Conservation (phyloP, 2,329 filamentous ascomycete genomes). For the Fusarium paranaense region DNA sequence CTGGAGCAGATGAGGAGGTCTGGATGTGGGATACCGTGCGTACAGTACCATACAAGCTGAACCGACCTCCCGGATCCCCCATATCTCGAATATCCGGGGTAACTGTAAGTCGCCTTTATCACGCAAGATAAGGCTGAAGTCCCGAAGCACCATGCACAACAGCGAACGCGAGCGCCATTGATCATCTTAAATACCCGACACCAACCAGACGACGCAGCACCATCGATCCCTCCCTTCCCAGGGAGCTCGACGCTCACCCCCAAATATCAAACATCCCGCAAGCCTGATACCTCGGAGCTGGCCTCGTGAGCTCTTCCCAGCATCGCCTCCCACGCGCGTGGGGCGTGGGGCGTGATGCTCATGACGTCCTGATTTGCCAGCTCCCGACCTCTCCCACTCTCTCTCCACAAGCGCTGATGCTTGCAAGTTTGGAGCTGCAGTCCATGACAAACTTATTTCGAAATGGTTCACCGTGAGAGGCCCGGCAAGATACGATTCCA, state of each 20-base stretch:
- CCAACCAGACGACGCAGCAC: slow-evolving; percentile 1
- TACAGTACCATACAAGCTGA: slow-evolving; percentile 4
- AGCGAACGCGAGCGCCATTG: slow-evolving; percentile 11
- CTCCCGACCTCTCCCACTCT: slow-evolving; percentile 43
- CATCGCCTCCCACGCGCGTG: slow-evolving; percentile 43
- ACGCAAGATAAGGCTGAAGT: slow-evolving; percentile 39
- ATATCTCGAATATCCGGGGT: slow-evolving; percentile 25
- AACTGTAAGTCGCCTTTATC: slow-evolving; percentile 22
- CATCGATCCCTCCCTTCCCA: neutral
- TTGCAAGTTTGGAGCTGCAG: slow-evolving; percentile 35
- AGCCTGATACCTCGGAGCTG: slow-evolving; percentile 18
- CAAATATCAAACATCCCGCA: slow-evolving; percentile 4
- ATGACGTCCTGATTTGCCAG: slow-evolving; percentile 43
- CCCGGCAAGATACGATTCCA: slow-evolving; percentile 21
- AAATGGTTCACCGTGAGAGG: slow-evolving; percentile 41
- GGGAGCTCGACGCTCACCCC: neutral
- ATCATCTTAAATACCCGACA: slow-evolving; percentile 19
- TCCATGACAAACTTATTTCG: slow-evolving; percentile 46
- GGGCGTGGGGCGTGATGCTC: slow-evolving; percentile 43
- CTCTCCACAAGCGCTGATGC: slow-evolving; percentile 46
- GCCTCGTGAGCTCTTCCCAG: slow-evolving; percentile 39
- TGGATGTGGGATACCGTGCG: neutral
- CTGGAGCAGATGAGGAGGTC: neutral
- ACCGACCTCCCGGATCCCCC: slow-evolving; percentile 25
- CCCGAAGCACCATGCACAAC: slow-evolving; percentile 21